These are phyloP conservation scores for Telopea speciosissima DNA, from an alignment of 177 flowering plant species.

Conservation along the genomic window DNA sequence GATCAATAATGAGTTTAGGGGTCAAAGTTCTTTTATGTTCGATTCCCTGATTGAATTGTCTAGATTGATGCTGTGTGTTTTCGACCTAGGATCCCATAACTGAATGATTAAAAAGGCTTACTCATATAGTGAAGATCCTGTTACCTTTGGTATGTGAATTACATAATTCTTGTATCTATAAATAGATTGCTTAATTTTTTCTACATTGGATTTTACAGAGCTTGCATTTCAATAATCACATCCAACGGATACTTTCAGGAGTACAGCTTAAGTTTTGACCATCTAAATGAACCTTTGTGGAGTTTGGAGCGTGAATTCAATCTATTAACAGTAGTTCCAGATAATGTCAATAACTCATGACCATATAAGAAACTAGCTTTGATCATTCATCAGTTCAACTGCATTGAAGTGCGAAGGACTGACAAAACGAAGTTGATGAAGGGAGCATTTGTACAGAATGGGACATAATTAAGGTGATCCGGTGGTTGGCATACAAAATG, in stretches of 20 bases:
- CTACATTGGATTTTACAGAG: conserved; percentile 34
- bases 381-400: background rate
- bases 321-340: conserved; percentile 38
- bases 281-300: conserved; percentile 52
- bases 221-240: conserved; percentile 50
- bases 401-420: background rate
- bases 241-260: conserved; percentile 68
- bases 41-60: background rate
- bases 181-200: background rate
- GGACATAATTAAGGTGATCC: too few relatives aligned
- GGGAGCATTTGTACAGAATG: too few relatives aligned
- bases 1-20: background rate
- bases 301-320: conserved; percentile 67
- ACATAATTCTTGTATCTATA: background rate
- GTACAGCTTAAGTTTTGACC: conserved; percentile 45
- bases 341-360: conserved; percentile 14
- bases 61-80: background rate
- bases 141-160: background rate
- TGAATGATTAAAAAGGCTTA: background rate
- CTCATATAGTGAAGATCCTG: background rate
- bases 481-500: too few relatives aligned
- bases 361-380: background rate
- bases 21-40: background rate
- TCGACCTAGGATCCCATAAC: background rate
- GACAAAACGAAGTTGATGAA: background rate